A percentile compares a stretch with the other conserved stretches of the same genome.
Conservation (phyloP, 805 yeast species). For the Lipomyces yamadae region DNA sequence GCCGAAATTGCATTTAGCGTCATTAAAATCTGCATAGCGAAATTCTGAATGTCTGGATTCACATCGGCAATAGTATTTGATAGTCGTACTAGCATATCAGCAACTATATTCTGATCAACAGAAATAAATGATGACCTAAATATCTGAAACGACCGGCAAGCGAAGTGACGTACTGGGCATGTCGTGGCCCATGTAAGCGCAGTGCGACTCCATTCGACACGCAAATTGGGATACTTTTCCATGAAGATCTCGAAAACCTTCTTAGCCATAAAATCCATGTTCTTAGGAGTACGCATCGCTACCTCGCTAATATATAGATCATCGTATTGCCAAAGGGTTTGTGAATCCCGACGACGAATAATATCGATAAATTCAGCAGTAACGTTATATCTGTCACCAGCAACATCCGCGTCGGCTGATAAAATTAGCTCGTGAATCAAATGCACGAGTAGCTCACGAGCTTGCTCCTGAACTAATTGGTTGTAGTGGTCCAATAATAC, state of each 20-base stretch:
- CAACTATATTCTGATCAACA: slow-evolving; percentile 83
- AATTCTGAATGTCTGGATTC: slow-evolving; percentile 88
- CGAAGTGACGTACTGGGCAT: slow-evolving; percentile 95
- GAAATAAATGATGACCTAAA: slow-evolving; percentile 82
- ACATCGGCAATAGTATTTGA: slow-evolving; percentile 93
- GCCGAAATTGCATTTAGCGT: slow-evolving; percentile 91
- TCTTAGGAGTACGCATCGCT: slow-evolving; percentile 83
- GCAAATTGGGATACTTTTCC: slow-evolving; percentile 55
- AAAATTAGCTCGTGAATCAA: slow-evolving; percentile 68
- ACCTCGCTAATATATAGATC: slow-evolving; percentile 75
- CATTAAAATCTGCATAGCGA: slow-evolving; percentile 96
- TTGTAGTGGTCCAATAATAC: slow-evolving; percentile 87
- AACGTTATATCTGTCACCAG: slow-evolving; percentile 18
- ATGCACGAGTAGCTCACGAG: slow-evolving; percentile 73
- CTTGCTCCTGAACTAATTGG: slow-evolving; percentile 81
- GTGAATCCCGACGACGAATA: slow-evolving; percentile 58
- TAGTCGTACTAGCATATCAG: slow-evolving; percentile 90
- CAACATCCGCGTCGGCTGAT: slow-evolving; percentile 52
- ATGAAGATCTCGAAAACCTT: slow-evolving; percentile 63
- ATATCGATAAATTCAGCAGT: slow-evolving; percentile 61
- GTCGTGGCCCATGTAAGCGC: slow-evolving; percentile 95
- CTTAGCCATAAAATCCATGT: slow-evolving; percentile 77
- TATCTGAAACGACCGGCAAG: slow-evolving; percentile 93
- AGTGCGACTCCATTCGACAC: slow-evolving; percentile 80
- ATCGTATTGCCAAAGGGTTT: slow-evolving; percentile 80